A percentile compares a stretch with the other conserved stretches of the same genome.
These are phyloP conservation scores for Tetrahymena malaccensis DNA, from an alignment of 73 alveolate genomes.

Conservation along the genomic window DNA sequence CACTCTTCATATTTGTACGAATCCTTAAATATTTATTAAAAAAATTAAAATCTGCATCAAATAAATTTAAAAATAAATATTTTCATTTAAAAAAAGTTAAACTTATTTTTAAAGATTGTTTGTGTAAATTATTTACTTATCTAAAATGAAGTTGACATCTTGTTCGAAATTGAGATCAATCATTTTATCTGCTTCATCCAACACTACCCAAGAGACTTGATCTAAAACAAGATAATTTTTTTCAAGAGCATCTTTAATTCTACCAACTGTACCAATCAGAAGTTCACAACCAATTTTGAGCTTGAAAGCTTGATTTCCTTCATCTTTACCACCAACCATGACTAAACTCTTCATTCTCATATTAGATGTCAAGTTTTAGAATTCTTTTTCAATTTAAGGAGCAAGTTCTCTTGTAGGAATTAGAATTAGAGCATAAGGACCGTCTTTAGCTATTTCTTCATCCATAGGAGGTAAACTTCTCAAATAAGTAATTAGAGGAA, in stretches of 20 bases:
- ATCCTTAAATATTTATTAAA: no score
- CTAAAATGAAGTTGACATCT: slow-evolving; percentile 58
- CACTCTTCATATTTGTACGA: slow-evolving; percentile 28
- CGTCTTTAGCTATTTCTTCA: slow-evolving; percentile 66
- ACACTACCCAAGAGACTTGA: slow-evolving; percentile 69
- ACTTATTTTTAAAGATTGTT: no score
- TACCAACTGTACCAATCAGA: slow-evolving; percentile 93
- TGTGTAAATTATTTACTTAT: slow-evolving; percentile 14
- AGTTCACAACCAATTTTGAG: slow-evolving; percentile 82
- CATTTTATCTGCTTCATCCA: slow-evolving; percentile 97
- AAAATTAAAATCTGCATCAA: no score
- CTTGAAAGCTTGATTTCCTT: slow-evolving; percentile 75
- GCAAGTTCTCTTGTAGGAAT: slow-evolving; percentile 97
- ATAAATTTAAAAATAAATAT: neutral
- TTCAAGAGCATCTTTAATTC: slow-evolving; percentile 81
- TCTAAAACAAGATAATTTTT: slow-evolving; percentile 77
- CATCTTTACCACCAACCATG: slow-evolving; percentile 75
- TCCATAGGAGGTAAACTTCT: slow-evolving; percentile 59
- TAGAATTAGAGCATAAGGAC: slow-evolving; percentile 84
- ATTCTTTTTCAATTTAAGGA: slow-evolving; percentile 74
- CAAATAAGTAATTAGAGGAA: slow-evolving; percentile 65
- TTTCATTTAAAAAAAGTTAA: no score
- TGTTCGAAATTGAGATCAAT: slow-evolving; percentile 87
- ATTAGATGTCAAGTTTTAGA: slow-evolving; percentile 40
- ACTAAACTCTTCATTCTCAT: slow-evolving; percentile 52